Conservation (phyloP, 2,329 filamentous ascomycete species). For the Exophiala phaeomuriformis region DNA sequence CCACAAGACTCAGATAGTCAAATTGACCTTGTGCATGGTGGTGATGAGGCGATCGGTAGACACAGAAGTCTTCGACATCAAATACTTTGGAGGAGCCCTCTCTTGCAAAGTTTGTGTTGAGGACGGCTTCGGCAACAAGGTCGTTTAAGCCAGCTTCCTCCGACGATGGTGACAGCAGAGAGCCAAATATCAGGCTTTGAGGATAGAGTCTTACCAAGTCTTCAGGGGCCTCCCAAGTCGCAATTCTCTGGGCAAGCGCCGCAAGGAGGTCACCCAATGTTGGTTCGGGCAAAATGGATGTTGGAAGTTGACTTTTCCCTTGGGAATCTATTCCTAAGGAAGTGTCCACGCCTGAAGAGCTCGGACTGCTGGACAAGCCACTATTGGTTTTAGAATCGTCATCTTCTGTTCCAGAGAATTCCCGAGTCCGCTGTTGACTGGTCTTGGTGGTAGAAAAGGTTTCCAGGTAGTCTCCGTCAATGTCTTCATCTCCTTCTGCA, state of each 20-base stretch:
- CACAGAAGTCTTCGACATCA: constrained; percentile 50
- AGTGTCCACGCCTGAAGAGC: no score
- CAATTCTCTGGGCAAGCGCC: background rate
- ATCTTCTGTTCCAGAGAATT: no score
- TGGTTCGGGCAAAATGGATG: background rate
- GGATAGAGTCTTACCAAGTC: constrained; percentile 7
- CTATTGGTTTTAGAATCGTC: no score
- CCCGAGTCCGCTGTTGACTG: no score
- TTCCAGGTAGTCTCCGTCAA: no score
- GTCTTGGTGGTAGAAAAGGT: no score
- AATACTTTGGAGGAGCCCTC: constrained; percentile 38
- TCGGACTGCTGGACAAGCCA: no score
- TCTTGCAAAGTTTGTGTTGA: no score
- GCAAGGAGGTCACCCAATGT: background rate
- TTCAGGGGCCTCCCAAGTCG: constrained; percentile 1
- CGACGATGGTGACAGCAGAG: background rate
- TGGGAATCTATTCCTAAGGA: background rate
- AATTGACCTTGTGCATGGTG: constrained; percentile 39
- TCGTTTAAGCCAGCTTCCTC: background rate
- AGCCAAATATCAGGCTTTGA: background rate
- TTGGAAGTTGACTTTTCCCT: background rate
- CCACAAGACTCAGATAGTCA: constrained; percentile 33
- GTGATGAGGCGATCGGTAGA: constrained; percentile 54
- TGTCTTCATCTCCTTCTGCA: no score
- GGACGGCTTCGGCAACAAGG: background rate